Evolutionary conservation across 108 stramenopile species (phyloP).

Genomic region (Cyclostephanos invisitatus): DNA sequence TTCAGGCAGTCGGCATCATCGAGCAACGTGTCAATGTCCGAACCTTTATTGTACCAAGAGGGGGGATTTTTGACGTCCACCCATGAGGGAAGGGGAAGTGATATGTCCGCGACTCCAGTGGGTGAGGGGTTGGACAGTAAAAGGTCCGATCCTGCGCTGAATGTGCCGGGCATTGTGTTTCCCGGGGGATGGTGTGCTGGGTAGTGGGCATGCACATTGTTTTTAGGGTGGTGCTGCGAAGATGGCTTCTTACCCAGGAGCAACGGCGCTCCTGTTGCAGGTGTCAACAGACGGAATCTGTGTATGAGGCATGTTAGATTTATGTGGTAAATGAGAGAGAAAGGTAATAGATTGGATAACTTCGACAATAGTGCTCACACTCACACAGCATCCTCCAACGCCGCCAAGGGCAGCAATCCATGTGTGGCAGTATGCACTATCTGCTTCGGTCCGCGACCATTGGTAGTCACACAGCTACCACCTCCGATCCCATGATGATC

Average conservation of each 20-base stretch:
- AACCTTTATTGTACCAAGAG: slow-evolving; percentile 83
- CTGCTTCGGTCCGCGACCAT: slow-evolving; percentile 40
- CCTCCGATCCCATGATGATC: not conserved
- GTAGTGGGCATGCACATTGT: slow-evolving; percentile 14
- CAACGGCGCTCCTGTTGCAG: slow-evolving; percentile 51
- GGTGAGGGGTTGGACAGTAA: slow-evolving; percentile 51
- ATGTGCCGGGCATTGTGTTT: slow-evolving; percentile 17
- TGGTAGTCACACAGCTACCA: not conserved
- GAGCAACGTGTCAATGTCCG: slow-evolving; percentile 80
- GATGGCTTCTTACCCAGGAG: slow-evolving; percentile 28
- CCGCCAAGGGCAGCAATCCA: slow-evolving; percentile 61
- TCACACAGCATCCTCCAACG: slow-evolving; percentile 87
- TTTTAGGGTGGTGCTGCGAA: slow-evolving; percentile 3
- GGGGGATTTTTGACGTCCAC: slow-evolving; percentile 83
- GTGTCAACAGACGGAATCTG: slow-evolving; percentile 82
- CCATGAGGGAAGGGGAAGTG: slow-evolving; percentile 72
- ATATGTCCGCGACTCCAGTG: slow-evolving; percentile 74
- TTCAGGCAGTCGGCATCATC: slow-evolving; percentile 82
- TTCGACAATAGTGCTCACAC: slow-evolving; percentile 24
- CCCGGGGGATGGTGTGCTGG: slow-evolving; percentile 33
- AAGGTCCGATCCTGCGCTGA: not conserved
- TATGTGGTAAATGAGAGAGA: not conserved
- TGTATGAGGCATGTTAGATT: slow-evolving; percentile 21
- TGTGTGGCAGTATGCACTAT: slow-evolving; percentile 52
- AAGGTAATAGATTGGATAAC: not conserved